These are phyloP conservation scores for Ramaria sp. DNA, from an alignment of 768 basidiomycete genomes.

Conservation along the genomic window DNA sequence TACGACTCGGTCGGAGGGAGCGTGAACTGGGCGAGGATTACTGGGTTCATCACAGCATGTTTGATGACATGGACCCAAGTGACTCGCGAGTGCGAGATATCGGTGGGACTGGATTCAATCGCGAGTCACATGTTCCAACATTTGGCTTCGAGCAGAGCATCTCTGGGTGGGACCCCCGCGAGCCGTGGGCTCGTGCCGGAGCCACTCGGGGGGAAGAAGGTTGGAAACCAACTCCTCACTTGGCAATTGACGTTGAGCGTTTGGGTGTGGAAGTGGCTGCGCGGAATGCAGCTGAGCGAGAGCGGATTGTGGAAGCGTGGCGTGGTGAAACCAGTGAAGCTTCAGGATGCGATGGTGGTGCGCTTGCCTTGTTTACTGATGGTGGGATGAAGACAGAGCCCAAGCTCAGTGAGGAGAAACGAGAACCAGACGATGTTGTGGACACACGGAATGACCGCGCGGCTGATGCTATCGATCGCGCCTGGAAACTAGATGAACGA, in stretches of 20 bases:
- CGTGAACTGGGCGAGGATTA: constrained; percentile 1
- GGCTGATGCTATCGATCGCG: constrained; percentile 25
- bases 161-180: background rate
- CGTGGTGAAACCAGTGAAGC: constrained; percentile 10
- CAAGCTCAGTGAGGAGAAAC: constrained; percentile 11
- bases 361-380: constrained; percentile 5
- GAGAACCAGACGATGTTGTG: constrained; percentile 19
- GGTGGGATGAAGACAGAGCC: background rate
- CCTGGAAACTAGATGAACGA: constrained; percentile 36
- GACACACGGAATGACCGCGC: constrained; percentile 15
- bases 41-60: constrained; percentile 3
- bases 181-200: background rate
- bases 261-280: background rate
- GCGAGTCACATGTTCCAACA: background rate
- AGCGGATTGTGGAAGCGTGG: constrained; percentile 1
- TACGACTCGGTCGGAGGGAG: background rate
- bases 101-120: background rate
- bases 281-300: background rate
- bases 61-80: background rate
- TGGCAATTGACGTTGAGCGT: background rate
- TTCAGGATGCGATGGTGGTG: background rate
- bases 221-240: constrained; percentile 1
- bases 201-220: background rate
- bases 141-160: constrained; percentile 2
- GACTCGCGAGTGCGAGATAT: background rate